phyloP scores from a whole-genome alignment of 495 filamentous ascomycete genomes.

The Neurospora tetrasperma region DNA sequence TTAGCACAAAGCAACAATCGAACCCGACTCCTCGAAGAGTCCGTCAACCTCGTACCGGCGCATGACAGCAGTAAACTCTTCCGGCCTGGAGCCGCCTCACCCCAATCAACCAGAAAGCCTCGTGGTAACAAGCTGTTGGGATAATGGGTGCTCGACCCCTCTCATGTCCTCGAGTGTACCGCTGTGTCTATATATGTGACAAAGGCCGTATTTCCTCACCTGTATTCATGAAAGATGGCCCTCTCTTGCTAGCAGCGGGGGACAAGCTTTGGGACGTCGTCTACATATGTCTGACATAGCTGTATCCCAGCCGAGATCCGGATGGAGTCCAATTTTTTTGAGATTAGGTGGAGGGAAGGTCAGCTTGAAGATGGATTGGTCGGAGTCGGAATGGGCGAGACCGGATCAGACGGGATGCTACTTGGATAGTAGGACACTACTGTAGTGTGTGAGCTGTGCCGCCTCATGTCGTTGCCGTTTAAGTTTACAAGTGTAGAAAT shows the following conservation, averaged over 20 bases:
- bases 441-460: background rate
- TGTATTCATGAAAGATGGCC: background rate
- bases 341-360: background rate
- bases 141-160: background rate
- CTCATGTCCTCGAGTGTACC: background rate
- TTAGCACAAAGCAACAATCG: background rate
- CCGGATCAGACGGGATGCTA: background rate
- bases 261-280: background rate
- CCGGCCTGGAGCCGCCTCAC: background rate
- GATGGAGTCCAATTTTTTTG: background rate
- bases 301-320: background rate
- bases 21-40: background rate
- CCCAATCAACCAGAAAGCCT: background rate
- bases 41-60: background rate
- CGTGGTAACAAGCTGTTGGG: background rate
- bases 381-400: background rate
- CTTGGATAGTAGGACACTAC: background rate
- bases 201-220: background rate
- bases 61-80: background rate
- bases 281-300: background rate
- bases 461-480: background rate
- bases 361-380: background rate
- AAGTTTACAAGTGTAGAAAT: background rate
- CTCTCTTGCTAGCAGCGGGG: background rate
- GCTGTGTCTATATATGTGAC: background rate